Percentiles rank a stretch among this genome's conserved stretches.
Evolutionary conservation across 2,329 filamentous ascomycete species (phyloP).

Genomic region (Pseudogymnoascus sp.): DNA sequence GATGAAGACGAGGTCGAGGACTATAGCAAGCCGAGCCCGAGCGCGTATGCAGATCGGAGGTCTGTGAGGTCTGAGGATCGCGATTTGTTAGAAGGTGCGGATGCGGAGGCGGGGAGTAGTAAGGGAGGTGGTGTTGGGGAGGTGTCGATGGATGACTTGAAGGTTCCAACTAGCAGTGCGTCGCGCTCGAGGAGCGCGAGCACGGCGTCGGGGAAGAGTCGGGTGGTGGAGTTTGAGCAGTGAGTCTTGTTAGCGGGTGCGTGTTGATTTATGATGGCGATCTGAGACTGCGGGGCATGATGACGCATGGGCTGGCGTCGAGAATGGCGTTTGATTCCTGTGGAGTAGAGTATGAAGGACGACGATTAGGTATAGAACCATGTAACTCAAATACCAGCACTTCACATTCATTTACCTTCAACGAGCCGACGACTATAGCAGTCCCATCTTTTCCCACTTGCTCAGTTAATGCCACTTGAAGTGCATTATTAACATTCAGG

Average conservation of each 20-base stretch:
- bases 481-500: no score
- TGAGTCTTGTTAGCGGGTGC: conserved; percentile 5
- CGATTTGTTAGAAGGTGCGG: conserved; percentile 66
- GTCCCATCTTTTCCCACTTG: background rate
- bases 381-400: background rate
- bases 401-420: background rate
- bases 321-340: background rate
- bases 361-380: conserved; percentile 3
- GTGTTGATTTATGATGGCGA: conserved; percentile 1
- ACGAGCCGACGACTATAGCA: background rate
- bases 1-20: conserved; percentile 65
- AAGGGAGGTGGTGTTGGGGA: conserved; percentile 24
- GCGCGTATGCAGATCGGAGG: conserved; percentile 51
- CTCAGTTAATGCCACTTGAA: no score
- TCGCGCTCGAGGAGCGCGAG: conserved; percentile 22
- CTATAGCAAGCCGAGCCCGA: conserved; percentile 37
- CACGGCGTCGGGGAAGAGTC: conserved; percentile 29
- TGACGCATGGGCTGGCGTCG: background rate
- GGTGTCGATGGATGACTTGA: conserved; percentile 16
- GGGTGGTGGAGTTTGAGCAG: conserved; percentile 40
- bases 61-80: conserved; percentile 61
- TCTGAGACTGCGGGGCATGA: background rate
- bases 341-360: background rate
- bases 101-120: conserved; percentile 54
- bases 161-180: conserved; percentile 23